These are phyloP conservation scores for Neurospora discreta DNA, from an alignment of 495 filamentous ascomycete species.

Conservation along the genomic window DNA sequence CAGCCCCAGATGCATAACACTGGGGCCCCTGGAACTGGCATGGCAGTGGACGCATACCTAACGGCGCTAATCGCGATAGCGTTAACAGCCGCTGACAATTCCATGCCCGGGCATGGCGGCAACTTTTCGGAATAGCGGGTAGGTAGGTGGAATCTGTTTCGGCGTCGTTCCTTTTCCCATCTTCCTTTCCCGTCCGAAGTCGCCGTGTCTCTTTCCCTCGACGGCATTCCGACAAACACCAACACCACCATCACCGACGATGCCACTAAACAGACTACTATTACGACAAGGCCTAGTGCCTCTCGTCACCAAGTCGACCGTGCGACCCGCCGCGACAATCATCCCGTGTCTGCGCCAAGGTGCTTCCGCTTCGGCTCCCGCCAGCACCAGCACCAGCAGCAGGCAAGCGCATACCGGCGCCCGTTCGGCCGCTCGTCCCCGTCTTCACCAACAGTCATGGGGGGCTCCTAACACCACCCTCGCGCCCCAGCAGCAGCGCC, in stretches of 20 bases:
- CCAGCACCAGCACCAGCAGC: slow-evolving; percentile 6
- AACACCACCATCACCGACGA: neutral
- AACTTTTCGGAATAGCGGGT: neutral
- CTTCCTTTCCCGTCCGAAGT: neutral
- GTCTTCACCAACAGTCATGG: slow-evolving; percentile 10
- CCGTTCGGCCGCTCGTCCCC: neutral
- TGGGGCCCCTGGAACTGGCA: neutral
- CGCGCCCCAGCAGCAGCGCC: slow-evolving; percentile 16
- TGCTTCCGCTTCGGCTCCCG: slow-evolving; percentile 14
- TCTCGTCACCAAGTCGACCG: slow-evolving; percentile 9
- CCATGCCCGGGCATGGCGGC: neutral
- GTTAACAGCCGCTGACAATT: neutral
- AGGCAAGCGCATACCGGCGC: slow-evolving; percentile 12
- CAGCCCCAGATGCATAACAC: slow-evolving; percentile 1
- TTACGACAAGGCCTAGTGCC: slow-evolving; percentile 16
- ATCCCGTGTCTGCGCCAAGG: slow-evolving; percentile 6
- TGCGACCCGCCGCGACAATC: neutral
- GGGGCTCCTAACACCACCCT: slow-evolving; percentile 1
- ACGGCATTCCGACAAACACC: neutral
- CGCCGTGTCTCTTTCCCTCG: neutral
- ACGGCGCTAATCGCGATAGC: neutral
- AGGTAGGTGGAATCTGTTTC: neutral
- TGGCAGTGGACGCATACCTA: neutral
- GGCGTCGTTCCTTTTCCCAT: neutral
- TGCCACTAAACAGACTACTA: slow-evolving; percentile 16